phyloP scores from a whole-genome alignment of 768 basidiomycete species.

The Fistulinella prunicolor region DNA sequence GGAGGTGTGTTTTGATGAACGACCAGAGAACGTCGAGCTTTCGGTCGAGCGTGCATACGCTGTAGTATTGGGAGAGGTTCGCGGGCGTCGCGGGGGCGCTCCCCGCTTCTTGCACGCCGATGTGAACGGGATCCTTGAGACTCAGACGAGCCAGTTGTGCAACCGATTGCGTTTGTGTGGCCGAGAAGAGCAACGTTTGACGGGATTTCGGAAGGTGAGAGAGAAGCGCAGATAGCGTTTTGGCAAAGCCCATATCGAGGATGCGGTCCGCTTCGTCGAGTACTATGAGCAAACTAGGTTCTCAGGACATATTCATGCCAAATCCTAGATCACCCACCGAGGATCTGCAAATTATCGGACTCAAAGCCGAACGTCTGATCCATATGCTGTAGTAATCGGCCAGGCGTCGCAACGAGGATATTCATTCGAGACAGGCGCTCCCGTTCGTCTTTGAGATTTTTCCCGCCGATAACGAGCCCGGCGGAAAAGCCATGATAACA shows the following conservation, averaged over 20 bases:
- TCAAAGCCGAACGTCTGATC: conserved; percentile 97
- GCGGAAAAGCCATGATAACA: conserved; percentile 90
- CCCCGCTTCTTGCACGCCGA: conserved; percentile 57
- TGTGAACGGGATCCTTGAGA: conserved; percentile 73
- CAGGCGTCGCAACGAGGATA: conserved; percentile 97
- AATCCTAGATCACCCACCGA: conserved; percentile 53
- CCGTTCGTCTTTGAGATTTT: conserved; percentile 88
- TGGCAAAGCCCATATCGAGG: conserved; percentile 93
- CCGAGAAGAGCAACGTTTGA: conserved; percentile 95
- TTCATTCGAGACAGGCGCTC: conserved; percentile 93
- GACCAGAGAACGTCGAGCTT: conserved; percentile 92
- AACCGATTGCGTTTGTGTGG: conserved; percentile 91
- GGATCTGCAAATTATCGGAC: conserved; percentile 82
- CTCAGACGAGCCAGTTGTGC: conserved; percentile 86
- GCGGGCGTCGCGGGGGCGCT: conserved; percentile 62
- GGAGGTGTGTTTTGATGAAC: conserved; percentile 92
- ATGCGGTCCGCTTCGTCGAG: conserved; percentile 97
- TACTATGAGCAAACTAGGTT: too few species aligned
- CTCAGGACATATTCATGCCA: background rate
- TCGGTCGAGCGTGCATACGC: conserved; percentile 75
- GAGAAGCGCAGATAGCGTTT: conserved; percentile 87
- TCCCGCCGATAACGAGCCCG: conserved; percentile 94
- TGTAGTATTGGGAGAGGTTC: conserved; percentile 85
- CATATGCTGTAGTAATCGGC: conserved; percentile 93
- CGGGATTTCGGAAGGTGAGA: conserved; percentile 86